Evolutionary conservation across 2,329 filamentous ascomycete species (phyloP), one percentile per base, ranked within the genome.

Genomic region (Penicillium sp.): DNA sequence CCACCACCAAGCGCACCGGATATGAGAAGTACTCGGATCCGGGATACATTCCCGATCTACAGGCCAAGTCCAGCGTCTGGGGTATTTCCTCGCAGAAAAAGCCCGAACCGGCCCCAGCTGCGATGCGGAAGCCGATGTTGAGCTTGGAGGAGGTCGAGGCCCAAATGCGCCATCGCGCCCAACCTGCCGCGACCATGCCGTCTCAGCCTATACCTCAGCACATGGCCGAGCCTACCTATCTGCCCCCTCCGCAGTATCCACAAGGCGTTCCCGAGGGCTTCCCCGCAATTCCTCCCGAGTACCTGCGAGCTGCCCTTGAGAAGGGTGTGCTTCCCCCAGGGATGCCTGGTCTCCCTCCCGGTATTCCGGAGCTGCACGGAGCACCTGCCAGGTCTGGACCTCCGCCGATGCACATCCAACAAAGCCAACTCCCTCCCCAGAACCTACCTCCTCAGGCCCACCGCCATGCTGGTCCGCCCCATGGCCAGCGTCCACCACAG

Each of bases 101-200:
- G 61, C 58, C 70, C 13, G 67, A 73, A 19, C 66, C 69, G 3
- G 54, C 33, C 18, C 55, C 60, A 24, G 65, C 62, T 39, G 14
- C 56, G 66, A 49, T 69, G 83, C 43, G 87, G 70, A 97, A 93
- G 80, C 18, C 51, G 19, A 89, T 97, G 78, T 88, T 99, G 89
- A 98, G 92, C 69, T 77, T 99, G 70, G 95, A 98, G 74, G 95
- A 99, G 79, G 93, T 99, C 19, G 95, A 99, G 78, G 94, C 94
- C 55, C 88, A 92, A 64, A 93, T 99, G 89, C 87, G 90, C 60
- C 83, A 85, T 36, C 89, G 93, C 66, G 78, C 85, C 54, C 69
- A 66, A 14, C 63, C 71, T 58, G 49, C 65, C 52, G 57, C 65
- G 55, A 40, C 62, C 24, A 60, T 69, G 33, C 67, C 69, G 31